Conservation (phyloP, 768 basidiomycete genomes). For the Pholiota conissans region DNA sequence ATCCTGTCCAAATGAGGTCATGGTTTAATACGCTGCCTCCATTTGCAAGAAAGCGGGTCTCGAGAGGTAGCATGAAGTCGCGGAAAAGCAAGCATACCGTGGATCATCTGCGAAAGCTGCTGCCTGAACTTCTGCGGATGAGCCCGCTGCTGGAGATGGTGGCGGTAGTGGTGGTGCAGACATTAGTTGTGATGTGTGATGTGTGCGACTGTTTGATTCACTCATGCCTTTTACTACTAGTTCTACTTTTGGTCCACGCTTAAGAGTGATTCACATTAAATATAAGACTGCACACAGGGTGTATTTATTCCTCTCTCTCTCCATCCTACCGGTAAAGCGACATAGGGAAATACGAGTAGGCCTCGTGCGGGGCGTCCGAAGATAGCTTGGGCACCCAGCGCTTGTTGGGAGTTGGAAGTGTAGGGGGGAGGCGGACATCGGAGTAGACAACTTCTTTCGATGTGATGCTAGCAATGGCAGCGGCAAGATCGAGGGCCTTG, state of each 20-base stretch:
- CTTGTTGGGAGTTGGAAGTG: constrained; percentile 63
- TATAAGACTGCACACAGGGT: not conserved
- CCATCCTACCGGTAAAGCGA: constrained; percentile 46
- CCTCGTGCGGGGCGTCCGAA: constrained; percentile 81
- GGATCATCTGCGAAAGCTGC: constrained; percentile 80
- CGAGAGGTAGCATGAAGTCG: constrained; percentile 12
- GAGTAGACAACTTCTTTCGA: constrained; percentile 57
- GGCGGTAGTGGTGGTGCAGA: constrained; percentile 46
- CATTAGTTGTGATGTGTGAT: constrained; percentile 41
- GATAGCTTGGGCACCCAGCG: constrained; percentile 75
- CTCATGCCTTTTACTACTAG: constrained; percentile 6
- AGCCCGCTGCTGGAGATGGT: constrained; percentile 51
- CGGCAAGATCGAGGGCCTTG: constrained; percentile 59
- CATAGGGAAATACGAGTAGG: constrained; percentile 86
- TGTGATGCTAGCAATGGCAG: constrained; percentile 70
- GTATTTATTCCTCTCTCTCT: not conserved
- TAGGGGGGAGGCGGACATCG: constrained; percentile 69
- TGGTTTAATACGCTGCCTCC: constrained; percentile 19
- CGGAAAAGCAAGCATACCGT: constrained; percentile 39
- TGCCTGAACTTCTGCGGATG: constrained; percentile 56
- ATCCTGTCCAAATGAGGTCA: constrained; percentile 43
- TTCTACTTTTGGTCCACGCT: not conserved
- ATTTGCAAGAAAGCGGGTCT: constrained; percentile 16
- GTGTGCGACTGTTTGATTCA: constrained; percentile 45
- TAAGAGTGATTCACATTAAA: not conserved